Percentiles rank a stretch among this genome's conserved stretches.
Evolutionary conservation across 1,284 basidiomycete species (phyloP).

Genomic region (Earliella scabrosa): DNA sequence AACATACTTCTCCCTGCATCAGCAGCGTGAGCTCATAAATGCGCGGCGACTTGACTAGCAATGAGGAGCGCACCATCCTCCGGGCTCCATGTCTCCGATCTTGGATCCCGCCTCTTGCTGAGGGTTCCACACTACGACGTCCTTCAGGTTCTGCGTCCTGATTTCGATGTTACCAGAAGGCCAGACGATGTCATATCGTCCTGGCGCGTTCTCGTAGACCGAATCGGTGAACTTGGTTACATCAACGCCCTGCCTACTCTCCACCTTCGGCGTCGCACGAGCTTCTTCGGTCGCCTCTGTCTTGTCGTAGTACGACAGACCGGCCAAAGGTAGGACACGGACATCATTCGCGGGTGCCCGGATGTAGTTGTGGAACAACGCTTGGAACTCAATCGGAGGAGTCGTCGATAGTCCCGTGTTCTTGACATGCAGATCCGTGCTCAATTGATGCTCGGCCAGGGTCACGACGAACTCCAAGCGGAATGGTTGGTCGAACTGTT

Average conservation of each 20-base stretch:
- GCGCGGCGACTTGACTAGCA: background rate
- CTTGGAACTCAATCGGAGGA: constrained; percentile 78
- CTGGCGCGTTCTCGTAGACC: constrained; percentile 70
- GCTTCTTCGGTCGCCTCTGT: constrained; percentile 60
- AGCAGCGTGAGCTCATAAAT: background rate
- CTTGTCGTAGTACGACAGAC: constrained; percentile 78
- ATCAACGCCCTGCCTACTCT: constrained; percentile 63
- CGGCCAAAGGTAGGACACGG: constrained; percentile 62
- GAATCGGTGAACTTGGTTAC: constrained; percentile 71
- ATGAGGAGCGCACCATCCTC: constrained; percentile 71
- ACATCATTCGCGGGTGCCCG: constrained; percentile 65
- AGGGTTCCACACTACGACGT: constrained; percentile 90
- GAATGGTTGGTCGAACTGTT: constrained; percentile 66
- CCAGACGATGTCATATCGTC: constrained; percentile 65
- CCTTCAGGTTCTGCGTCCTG: constrained; percentile 65
- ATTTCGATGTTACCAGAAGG: constrained; percentile 60
- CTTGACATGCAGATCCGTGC: constrained; percentile 78
- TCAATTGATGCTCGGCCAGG: constrained; percentile 73
- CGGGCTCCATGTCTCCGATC: constrained; percentile 85
- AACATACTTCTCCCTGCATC: constrained; percentile 72
- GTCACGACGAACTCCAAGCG: constrained; percentile 80
- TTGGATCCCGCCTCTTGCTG: constrained; percentile 66
- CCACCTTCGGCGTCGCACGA: constrained; percentile 56
- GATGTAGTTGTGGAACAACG: constrained; percentile 87
- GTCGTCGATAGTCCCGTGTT: constrained; percentile 59